A percentile compares a stretch with the other conserved stretches of the same genome.
Evolutionary conservation across 1,284 basidiomycete species (phyloP).

Genomic region (Apiotrichum montevideense): DNA sequence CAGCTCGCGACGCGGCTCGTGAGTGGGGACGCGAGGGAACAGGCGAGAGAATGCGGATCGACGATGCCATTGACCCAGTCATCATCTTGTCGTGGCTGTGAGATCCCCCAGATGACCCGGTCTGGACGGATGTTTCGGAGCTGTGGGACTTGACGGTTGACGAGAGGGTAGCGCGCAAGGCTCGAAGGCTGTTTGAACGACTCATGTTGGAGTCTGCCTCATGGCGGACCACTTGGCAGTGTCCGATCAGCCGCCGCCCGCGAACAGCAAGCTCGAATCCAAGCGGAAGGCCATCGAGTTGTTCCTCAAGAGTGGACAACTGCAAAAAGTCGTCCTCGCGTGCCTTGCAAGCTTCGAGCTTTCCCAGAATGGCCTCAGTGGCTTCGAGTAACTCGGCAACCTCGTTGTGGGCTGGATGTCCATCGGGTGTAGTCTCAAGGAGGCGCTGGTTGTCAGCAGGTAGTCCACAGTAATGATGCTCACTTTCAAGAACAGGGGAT

Average conservation of each 20-base stretch:
- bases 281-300: slow-evolving; percentile 58
- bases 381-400: slow-evolving; percentile 62
- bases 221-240: slow-evolving; percentile 54
- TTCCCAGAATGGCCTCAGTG: slow-evolving; percentile 62
- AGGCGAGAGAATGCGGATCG: slow-evolving; percentile 10
- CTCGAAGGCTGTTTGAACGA: slow-evolving; percentile 21
- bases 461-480: slow-evolving; percentile 30
- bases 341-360: slow-evolving; percentile 72
- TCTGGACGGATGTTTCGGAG: background rate
- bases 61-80: background rate
- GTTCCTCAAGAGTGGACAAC: slow-evolving; percentile 57
- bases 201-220: slow-evolving; percentile 10
- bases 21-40: background rate
- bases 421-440: slow-evolving; percentile 59
- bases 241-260: slow-evolving; percentile 64
- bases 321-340: slow-evolving; percentile 75
- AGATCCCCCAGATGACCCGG: background rate
- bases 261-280: slow-evolving; percentile 57
- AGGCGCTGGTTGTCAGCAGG: slow-evolving; percentile 52
- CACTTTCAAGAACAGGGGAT: slow-evolving; percentile 68
- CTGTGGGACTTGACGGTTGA: background rate
- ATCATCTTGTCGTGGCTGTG: background rate
- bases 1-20: background rate
- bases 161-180: slow-evolving; percentile 21
- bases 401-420: slow-evolving; percentile 62